A percentile compares a stretch with the other conserved stretches of the same genome.
Evolutionary conservation across 1,284 basidiomycete genomes (phyloP).

Genomic region (Xerocomus amazonicus): DNA sequence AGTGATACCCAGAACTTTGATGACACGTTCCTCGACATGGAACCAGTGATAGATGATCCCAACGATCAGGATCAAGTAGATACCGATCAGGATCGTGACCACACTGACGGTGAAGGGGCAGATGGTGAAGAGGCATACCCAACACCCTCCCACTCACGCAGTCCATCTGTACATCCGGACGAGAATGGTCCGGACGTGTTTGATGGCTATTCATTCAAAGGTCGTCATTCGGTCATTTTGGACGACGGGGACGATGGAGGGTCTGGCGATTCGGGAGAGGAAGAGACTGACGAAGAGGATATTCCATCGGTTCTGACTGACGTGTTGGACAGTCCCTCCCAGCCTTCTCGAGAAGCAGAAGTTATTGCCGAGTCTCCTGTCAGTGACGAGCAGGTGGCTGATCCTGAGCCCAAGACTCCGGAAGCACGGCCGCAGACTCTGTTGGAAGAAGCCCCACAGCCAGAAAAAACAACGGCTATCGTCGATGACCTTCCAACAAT

Average conservation of each 20-base stretch:
- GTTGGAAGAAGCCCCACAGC: slow-evolving; percentile 33
- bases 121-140: slow-evolving; percentile 70
- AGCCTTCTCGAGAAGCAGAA: slow-evolving; percentile 24
- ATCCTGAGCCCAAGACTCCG: slow-evolving; percentile 67
- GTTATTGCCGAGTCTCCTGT: slow-evolving; percentile 26
- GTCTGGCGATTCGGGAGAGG: slow-evolving; percentile 42
- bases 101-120: slow-evolving; percentile 65
- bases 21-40: slow-evolving; percentile 94
- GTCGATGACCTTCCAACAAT: slow-evolving; percentile 21
- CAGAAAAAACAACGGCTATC: slow-evolving; percentile 8
- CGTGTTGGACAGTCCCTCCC: slow-evolving; percentile 23
- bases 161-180: slow-evolving; percentile 56
- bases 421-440: slow-evolving; percentile 56
- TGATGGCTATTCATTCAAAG: slow-evolving; percentile 88
- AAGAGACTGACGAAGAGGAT: slow-evolving; percentile 39
- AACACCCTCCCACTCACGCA: slow-evolving; percentile 70
- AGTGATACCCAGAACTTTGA: slow-evolving; percentile 98
- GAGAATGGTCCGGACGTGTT: slow-evolving; percentile 65
- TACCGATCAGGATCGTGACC: slow-evolving; percentile 57
- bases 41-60: slow-evolving; percentile 77
- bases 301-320: slow-evolving; percentile 22
- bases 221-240: slow-evolving; percentile 71
- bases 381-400: slow-evolving; percentile 33
- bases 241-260: slow-evolving; percentile 50
- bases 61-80: slow-evolving; percentile 57